Base-by-base conservation (phyloP, 345 rosid species). In the Eucalyptus erythrocorys region DNA sequence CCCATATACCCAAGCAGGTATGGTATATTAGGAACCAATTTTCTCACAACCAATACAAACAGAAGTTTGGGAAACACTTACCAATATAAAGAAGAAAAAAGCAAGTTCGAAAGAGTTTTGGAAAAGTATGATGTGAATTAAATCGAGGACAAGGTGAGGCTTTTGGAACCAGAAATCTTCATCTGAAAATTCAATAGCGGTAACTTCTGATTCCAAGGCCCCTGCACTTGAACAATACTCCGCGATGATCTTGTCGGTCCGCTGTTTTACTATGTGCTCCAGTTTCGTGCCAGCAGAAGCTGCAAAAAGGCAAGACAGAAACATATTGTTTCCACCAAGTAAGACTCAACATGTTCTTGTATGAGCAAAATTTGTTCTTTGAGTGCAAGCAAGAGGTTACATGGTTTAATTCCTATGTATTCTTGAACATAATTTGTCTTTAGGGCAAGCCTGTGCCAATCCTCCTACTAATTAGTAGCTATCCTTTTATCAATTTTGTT, bases 81-180 rank as follows among this genome's bases (percentile, higher is more conserved):
- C 99, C 95, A 92, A 89, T 88, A 96, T 93, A 89, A 94, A 97
- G 92, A 97, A 95, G 93, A 97, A 90, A 91, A 92, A 96, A 13
- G 99, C 98, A 10, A 97, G 37, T 51, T 96, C 97, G 49, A 97
- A 97, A 14, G 99, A 94, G 90, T 97, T 97, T 64, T 97, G 98
- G 90, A 97, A 96, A 3, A 96, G 94, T 89, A 94, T 94, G 91
- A 97, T 86, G 49, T 97, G 99, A 68, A 97, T 96, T 86, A 97
- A 90, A 84, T 91, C 40, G 88, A 95, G 96, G 88, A 97, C 87
- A 12, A 97, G 89, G 61, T 50, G 66, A 1, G 98, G 99, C 85
- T 89, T 90, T 24, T 71, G 48, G 89, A 97, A 94, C 98, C 98
- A 97, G 92, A 96, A 96, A 17, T 92, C 92, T 53, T 94, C 95